A percentile compares a stretch with the other conserved stretches of the same genome.
These are phyloP conservation scores for Centella asiatica DNA, from an alignment of 129 eudicot genomes.

Conservation along the genomic window DNA sequence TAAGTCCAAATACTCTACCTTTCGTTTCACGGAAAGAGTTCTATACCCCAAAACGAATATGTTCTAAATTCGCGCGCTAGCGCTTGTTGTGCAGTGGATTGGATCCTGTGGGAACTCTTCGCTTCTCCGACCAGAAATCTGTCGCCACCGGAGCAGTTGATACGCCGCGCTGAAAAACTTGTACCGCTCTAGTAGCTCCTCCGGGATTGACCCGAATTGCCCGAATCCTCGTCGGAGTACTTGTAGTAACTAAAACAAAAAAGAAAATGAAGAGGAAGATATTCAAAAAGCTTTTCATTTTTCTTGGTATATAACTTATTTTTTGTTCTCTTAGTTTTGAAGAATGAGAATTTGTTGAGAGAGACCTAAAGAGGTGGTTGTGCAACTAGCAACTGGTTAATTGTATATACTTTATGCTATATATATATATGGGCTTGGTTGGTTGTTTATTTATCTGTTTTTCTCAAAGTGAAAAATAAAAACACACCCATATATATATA, in stretches of 20 bases:
- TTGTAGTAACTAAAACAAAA: slow-evolving; percentile 14
- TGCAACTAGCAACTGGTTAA: background rate
- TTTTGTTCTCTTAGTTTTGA: background rate
- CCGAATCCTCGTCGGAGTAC: background rate
- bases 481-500: background rate
- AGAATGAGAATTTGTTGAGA: slow-evolving; percentile 10
- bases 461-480: background rate
- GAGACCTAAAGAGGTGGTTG: slow-evolving; percentile 15
- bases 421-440: background rate
- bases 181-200: slow-evolving; percentile 8
- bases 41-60: background rate
- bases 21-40: too few relatives aligned
- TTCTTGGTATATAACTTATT: too few relatives aligned
- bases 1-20: too few relatives aligned
- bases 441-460: background rate
- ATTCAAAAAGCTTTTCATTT: slow-evolving; percentile 29
- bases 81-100: slow-evolving; percentile 57
- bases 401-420: too few relatives aligned
- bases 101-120: slow-evolving; percentile 50
- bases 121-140: slow-evolving; percentile 30
- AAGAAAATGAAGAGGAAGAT: slow-evolving; percentile 19
- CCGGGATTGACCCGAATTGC: slow-evolving; percentile 1
- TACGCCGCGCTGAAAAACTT: background rate
- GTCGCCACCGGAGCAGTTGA: slow-evolving; percentile 3
- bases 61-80: background rate